Evolutionary conservation across 305 asterid species (phyloP).

Genomic region (Salvia sclarea): DNA sequence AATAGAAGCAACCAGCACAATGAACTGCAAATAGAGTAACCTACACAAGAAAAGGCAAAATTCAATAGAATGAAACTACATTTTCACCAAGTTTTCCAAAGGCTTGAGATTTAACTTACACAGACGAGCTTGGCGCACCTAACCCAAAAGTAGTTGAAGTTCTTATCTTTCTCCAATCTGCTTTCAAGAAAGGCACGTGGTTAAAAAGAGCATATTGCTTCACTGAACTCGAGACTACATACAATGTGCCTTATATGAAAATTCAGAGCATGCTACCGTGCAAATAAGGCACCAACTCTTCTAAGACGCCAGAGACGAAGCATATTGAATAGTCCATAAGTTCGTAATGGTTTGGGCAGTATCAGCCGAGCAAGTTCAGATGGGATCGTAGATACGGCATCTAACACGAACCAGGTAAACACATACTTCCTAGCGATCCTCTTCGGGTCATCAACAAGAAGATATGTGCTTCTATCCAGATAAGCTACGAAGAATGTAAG

Average conservation of each 20-base stretch:
- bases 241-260: conserved; percentile 6
- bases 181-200: conserved; percentile 17
- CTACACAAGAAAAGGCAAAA: conserved; percentile 34
- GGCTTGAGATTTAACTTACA: conserved; percentile 46
- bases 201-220: conserved; percentile 1
- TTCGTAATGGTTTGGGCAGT: conserved; percentile 50
- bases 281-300: conserved; percentile 79
- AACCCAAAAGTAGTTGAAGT: conserved; percentile 86
- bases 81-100: neutral
- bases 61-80: conserved; percentile 3
- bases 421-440: conserved; percentile 66
- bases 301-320: conserved; percentile 96
- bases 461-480: conserved; percentile 62
- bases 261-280: conserved; percentile 49
- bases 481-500: conserved; percentile 89
- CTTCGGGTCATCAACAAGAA: conserved; percentile 63
- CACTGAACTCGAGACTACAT: conserved; percentile 7
- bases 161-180: conserved; percentile 89
- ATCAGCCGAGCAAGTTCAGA: conserved; percentile 73
- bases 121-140: conserved; percentile 77
- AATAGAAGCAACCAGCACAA: conserved; percentile 84
- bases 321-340: conserved; percentile 83
- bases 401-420: conserved; percentile 64
- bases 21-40: conserved; percentile 92
- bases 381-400: conserved; percentile 77